phyloP scores from a whole-genome alignment of 208 protist species.

The Acanthamoeba healyi region DNA sequence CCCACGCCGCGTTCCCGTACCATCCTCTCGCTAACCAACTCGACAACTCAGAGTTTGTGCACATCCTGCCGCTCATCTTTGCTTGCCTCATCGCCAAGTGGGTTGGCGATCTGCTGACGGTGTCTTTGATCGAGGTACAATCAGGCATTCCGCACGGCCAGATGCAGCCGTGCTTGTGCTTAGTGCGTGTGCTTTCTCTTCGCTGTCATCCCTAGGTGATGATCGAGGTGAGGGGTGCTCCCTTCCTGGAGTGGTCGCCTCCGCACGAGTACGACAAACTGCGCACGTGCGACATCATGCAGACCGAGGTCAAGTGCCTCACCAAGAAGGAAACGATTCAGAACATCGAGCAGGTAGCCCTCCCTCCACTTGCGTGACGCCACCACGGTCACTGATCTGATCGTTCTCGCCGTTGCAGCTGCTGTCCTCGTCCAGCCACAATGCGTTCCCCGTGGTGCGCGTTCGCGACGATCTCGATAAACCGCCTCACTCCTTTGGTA shows the following conservation, averaged over 20 bases:
- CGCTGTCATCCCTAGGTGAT: neutral
- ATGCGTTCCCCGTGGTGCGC: slow-evolving; percentile 3
- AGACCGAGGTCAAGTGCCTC: slow-evolving; percentile 18
- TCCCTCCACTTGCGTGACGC: too few species aligned
- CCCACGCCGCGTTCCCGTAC: too few species aligned
- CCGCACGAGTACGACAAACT: slow-evolving; percentile 16
- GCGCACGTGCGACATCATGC: slow-evolving; percentile 27
- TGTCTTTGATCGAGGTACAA: slow-evolving; percentile 10
- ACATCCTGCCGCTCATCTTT: slow-evolving; percentile 12
- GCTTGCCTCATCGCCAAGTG: slow-evolving; percentile 29
- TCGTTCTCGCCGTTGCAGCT: neutral
- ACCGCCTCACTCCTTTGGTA: slow-evolving; percentile 32
- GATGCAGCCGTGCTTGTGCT: too few species aligned
- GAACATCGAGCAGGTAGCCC: neutral
- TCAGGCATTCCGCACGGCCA: too few species aligned
- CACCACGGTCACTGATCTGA: too few species aligned
- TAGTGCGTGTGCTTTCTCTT: neutral
- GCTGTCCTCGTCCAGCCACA: neutral
- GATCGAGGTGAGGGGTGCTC: neutral
- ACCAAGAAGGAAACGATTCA: slow-evolving; percentile 4
- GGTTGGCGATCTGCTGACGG: slow-evolving; percentile 17
- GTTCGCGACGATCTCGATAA: neutral
- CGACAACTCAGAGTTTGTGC: slow-evolving; percentile 31
- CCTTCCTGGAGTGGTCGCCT: slow-evolving; percentile 16
- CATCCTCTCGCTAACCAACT: too few species aligned